These are phyloP conservation scores for Phytopythium montanum DNA, from an alignment of 352 stramenopile species.

Conservation along the genomic window DNA sequence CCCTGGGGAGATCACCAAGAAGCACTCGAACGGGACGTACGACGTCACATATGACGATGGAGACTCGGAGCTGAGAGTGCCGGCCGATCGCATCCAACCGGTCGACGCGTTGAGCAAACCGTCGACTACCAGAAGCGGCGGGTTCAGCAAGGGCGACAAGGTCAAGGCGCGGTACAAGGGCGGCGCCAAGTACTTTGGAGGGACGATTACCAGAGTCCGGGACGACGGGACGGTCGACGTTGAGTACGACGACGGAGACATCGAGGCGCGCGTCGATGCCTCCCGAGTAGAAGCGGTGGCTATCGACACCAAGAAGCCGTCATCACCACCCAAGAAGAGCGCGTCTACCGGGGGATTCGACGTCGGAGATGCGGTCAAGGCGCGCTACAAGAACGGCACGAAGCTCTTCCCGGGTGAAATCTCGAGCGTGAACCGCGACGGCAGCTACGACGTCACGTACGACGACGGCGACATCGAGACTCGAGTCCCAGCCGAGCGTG, in stretches of 20 bases:
- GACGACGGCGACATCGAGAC: conserved; percentile 54
- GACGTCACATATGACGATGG: conserved; percentile 52
- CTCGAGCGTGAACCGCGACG: conserved; percentile 33
- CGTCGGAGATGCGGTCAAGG: conserved; percentile 25
- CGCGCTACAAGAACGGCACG: conserved; percentile 36
- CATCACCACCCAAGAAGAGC: conserved; percentile 3
- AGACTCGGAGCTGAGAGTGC: conserved; percentile 38
- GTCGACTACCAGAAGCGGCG: conserved; percentile 5
- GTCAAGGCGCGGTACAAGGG: conserved; percentile 46
- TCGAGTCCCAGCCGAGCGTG: conserved; percentile 18
- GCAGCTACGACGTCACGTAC: conserved; percentile 68
- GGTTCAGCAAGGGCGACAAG: conserved; percentile 30
- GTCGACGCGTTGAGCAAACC: conserved; percentile 18
- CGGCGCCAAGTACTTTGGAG: conserved; percentile 34
- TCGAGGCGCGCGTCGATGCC: conserved; percentile 18
- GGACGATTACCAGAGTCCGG: conserved; percentile 42
- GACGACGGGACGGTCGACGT: conserved; percentile 57
- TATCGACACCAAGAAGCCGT: conserved; percentile 4
- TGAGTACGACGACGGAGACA: conserved; percentile 40
- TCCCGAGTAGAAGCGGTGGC: conserved; percentile 13
- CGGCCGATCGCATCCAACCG: conserved; percentile 6
- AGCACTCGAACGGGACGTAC: conserved; percentile 48
- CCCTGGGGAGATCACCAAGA: conserved; percentile 51
- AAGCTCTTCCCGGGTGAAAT: conserved; percentile 52
- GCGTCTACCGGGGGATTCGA: conserved; percentile 13